Evolutionary conservation across 2,329 filamentous ascomycete species (phyloP), one percentile per base, ranked within the genome.

Genomic region (Exophiala xenobiotica): DNA sequence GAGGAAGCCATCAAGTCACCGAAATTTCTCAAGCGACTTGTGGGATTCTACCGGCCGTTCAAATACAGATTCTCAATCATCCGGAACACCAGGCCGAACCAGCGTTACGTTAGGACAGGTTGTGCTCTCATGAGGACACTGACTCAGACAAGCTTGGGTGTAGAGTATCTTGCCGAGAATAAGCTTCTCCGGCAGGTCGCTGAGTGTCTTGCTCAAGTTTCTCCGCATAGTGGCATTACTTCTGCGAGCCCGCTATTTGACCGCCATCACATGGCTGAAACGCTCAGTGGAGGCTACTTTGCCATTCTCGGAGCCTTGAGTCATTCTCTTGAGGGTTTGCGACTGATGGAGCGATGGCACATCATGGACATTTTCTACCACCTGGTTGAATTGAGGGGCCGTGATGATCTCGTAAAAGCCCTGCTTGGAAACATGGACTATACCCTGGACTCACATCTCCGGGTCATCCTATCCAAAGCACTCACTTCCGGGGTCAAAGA

Each of bases 341-440:
- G 87, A 55, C 92, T 99, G 73, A 81, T 99, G 65, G 92, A 97
- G 67, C 79, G 90, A 62, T 97, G 93, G 92, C 89, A 90, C 62
- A 95, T 99, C 79, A 91, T 96, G 72, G 97, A 97, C 70, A 99
- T 99, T 90, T 95, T 97, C 78, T 99, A 99, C 67, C 93, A 97
- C 69, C 96, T 99, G 55, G 81, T 96, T 51, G 92, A 97, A 65
- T 77, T 96, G 38, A 90, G 88, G 62, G 87, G 93, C 68, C 86
- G 93, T 2, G 90, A 92, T 39, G 93, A 99, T 67, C 76, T 99
- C 53, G 90, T 97, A 66, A 90, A 91, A 66, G 79, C 92, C 7
- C 79, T 99, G 24, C 78, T 99, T 6, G 86, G 87, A 42, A 93
- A 91, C 64, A 91, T 99, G 70, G 92, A 99, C 70, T 99, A 96